Conservation (phyloP, 2,329 filamentous ascomycete genomes). For the Zymoseptoria crescenta region DNA sequence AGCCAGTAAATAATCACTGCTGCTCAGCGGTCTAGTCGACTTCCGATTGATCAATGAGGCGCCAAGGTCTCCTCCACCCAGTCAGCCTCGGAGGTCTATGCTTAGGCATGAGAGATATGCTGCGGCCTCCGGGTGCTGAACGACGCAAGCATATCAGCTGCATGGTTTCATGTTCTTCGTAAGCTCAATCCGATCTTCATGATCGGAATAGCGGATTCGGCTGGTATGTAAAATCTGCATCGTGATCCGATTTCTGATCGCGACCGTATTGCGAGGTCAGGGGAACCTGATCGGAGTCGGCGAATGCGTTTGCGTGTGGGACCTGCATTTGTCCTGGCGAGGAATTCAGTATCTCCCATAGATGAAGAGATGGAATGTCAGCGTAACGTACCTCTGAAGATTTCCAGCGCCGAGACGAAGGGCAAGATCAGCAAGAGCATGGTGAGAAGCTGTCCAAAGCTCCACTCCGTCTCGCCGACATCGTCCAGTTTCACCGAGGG, state of each 20-base stretch:
- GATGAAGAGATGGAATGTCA: not conserved
- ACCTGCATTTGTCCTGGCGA: constrained; percentile 17
- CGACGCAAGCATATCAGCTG: not conserved
- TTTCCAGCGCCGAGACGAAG: constrained; percentile 52
- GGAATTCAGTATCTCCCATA: not conserved
- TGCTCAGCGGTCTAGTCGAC: too few species aligned
- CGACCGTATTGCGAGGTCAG: constrained; percentile 7
- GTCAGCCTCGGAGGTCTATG: not conserved
- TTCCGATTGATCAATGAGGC: not conserved
- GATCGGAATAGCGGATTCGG: constrained; percentile 12
- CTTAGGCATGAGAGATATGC: not conserved
- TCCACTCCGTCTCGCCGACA: constrained; percentile 50
- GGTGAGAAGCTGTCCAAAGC: constrained; percentile 56
- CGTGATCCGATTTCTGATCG: constrained; percentile 5
- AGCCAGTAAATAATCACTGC: too few species aligned
- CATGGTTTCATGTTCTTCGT: not conserved
- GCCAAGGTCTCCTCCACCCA: not conserved
- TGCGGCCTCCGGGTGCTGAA: not conserved
- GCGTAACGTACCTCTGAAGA: constrained; percentile 42
- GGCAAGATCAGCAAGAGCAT: constrained; percentile 54
- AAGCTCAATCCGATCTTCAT: not conserved
- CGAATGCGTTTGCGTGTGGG: constrained; percentile 8
- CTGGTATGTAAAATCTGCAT: constrained; percentile 11
- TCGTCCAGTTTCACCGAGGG: constrained; percentile 47
- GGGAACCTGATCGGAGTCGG: constrained; percentile 14